phyloP scores from a whole-genome alignment of 495 filamentous ascomycete genomes.

The Aspergillus nanangensis region DNA sequence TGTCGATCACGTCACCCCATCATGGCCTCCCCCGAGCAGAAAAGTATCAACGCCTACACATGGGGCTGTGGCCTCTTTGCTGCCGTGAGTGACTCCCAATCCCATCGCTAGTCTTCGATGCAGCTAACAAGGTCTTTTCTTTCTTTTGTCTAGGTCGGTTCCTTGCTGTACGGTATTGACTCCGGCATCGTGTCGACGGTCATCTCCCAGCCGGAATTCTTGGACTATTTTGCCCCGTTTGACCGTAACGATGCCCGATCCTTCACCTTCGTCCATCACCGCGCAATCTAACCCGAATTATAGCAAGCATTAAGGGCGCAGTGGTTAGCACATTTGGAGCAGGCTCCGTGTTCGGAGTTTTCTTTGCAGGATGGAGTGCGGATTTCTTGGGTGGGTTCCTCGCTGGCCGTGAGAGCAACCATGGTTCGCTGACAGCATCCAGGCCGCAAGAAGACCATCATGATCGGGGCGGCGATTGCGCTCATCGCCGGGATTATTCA shows the following conservation, averaged over 20 bases:
- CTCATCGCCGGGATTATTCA: constrained; percentile 8
- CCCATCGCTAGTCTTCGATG: background rate
- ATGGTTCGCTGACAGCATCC: background rate
- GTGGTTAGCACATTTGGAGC: constrained; percentile 6
- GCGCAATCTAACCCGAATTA: background rate
- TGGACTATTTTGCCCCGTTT: constrained; percentile 5
- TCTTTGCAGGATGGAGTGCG: constrained; percentile 8
- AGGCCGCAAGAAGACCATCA: constrained; percentile 7
- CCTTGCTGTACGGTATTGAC: constrained; percentile 7
- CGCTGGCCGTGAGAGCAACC: background rate
- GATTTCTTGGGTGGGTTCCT: constrained; percentile 3
- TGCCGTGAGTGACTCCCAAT: background rate
- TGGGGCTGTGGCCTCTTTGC: constrained; percentile 8
- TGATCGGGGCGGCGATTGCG: constrained; percentile 4
- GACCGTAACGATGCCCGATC: background rate
- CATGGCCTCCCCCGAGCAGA: background rate
- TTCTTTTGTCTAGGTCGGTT: constrained; percentile 1
- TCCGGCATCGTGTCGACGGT: constrained; percentile 7
- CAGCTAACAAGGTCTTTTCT: too few relatives aligned
- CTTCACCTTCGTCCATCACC: background rate
- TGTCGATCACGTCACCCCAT: too few relatives aligned
- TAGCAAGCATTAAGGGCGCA: constrained; percentile 4
- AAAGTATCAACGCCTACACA: constrained; percentile 2
- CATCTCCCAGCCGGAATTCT: constrained; percentile 3
- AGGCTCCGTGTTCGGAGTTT: constrained; percentile 6